Evolutionary conservation across 169 alveolate species (phyloP), one percentile per base, ranked within the genome.

Genomic region (Blepharisma undulans): DNA sequence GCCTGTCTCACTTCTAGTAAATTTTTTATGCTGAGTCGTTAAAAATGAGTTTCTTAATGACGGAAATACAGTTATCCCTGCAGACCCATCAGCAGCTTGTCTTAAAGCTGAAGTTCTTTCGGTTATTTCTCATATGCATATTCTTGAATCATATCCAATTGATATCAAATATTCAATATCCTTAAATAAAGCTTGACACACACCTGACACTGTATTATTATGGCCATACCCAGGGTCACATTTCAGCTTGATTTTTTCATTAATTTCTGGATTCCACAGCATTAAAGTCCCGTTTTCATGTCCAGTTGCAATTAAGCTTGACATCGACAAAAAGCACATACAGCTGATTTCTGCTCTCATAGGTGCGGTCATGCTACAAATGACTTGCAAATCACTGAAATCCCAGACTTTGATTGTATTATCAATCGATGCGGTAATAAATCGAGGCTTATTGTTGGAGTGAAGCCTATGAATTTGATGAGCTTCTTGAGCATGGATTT

Each of bases 221-320:
- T 94, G 96, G 14, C 71, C 90, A 7, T 72, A 16, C 19, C 80
- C 77, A 60, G 91, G 92, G 27, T 84, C 92, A 60, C 94, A 94
- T 89, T 91, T 90, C 76, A 94, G 84, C 8, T 84, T 66, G n/a
- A 91, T 92, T 59, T 84, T 80, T 21, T 92, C 79, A 76, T 90
- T 88, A 88, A 92, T 92, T 84, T 94, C 96, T 18, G 93, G 84
- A 61, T 94, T 94, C 94, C 95, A 94, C 0, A 94, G 36, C 84
- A 95, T 72, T 29, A 94, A 88, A n/a, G 93, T 88, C n/a, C 95
- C 96, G 59, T 94, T 94, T 85, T 94, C 96, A 77, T 94, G 96
- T 0, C 96, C 96, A 29, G 96, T 94, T 14, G 96, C 96, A 19
- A 94, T 93, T 10, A 94, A 89, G 76, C 94, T 91, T 72, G 95